A percentile compares a stretch with the other conserved stretches of the same genome.
phyloP scores from a whole-genome alignment of 2,329 filamentous ascomycete genomes.

The Clarireedia monteithiana region DNA sequence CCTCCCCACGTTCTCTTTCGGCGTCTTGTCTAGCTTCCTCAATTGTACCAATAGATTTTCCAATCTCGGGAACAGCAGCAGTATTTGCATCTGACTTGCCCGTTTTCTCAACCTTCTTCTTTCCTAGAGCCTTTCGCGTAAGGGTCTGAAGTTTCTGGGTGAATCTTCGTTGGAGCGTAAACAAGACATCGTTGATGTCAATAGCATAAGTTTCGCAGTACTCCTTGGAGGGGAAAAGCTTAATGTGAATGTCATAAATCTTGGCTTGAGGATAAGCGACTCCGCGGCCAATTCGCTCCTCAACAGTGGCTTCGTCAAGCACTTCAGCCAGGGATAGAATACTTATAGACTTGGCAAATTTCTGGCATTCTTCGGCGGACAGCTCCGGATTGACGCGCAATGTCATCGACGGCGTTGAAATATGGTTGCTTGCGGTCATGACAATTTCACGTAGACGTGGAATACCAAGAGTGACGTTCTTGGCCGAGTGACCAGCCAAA shows the following conservation, averaged over 20 bases:
- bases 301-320: slow-evolving; percentile 71
- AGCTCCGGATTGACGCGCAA: slow-evolving; percentile 69
- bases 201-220: slow-evolving; percentile 86
- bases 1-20: slow-evolving; percentile 34
- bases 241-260: slow-evolving; percentile 72
- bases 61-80: slow-evolving; percentile 71
- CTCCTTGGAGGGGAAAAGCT: slow-evolving; percentile 77
- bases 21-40: slow-evolving; percentile 40
- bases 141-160: slow-evolving; percentile 63
- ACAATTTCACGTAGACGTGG: slow-evolving; percentile 94
- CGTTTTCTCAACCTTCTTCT: slow-evolving; percentile 61
- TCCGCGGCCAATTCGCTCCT: slow-evolving; percentile 70
- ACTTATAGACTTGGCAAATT: slow-evolving; percentile 88
- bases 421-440: slow-evolving; percentile 88
- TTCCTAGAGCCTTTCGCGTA: slow-evolving; percentile 70
- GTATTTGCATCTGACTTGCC: slow-evolving; percentile 48
- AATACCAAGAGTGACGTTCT: slow-evolving; percentile 98
- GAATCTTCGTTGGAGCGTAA: slow-evolving; percentile 74
- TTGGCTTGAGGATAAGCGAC: slow-evolving; percentile 65
- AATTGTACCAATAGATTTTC: slow-evolving; percentile 49
- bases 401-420: slow-evolving; percentile 88
- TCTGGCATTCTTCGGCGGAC: slow-evolving; percentile 58
- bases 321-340: slow-evolving; percentile 77
- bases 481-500: slow-evolving; percentile 94
- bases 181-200: slow-evolving; percentile 64